phyloP scores from a whole-genome alignment of 2,329 filamentous ascomycete genomes.

The Colletotrichum sp. region DNA sequence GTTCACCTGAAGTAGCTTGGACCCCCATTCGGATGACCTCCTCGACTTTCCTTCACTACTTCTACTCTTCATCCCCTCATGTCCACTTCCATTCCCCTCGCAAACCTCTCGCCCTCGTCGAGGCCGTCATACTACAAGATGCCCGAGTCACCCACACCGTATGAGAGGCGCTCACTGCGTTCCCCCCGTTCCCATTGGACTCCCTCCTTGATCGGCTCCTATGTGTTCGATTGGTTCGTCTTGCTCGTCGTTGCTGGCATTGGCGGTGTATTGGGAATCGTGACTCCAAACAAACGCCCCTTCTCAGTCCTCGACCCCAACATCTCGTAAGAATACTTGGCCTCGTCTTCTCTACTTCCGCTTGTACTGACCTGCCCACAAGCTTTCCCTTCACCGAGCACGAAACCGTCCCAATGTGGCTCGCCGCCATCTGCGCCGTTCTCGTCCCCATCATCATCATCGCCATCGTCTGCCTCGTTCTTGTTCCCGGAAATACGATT shows the following conservation, averaged over 20 bases:
- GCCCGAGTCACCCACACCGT: constrained; percentile 34
- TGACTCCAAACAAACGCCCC: constrained; percentile 69
- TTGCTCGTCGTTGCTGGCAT: constrained; percentile 64
- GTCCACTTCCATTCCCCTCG: constrained; percentile 22
- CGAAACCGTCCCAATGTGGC: constrained; percentile 73
- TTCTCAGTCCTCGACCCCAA: constrained; percentile 75
- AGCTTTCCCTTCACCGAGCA: constrained; percentile 73
- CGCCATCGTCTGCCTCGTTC: constrained; percentile 67
- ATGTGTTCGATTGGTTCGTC: constrained; percentile 77
- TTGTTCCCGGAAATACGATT: constrained; percentile 76
- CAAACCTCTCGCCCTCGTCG: constrained; percentile 13
- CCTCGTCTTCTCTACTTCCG: background rate
- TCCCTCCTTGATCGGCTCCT: constrained; percentile 58
- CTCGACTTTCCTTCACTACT: background rate
- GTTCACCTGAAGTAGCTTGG: constrained; percentile 18
- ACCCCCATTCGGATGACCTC: constrained; percentile 4
- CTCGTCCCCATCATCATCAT: constrained; percentile 72
- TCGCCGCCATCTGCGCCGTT: constrained; percentile 69
- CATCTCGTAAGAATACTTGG: constrained; percentile 65
- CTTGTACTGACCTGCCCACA: constrained; percentile 4
- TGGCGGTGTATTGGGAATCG: constrained; percentile 62
- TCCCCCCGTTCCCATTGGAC: constrained; percentile 16
- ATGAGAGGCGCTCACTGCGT: constrained; percentile 6
- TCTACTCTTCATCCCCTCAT: constrained; percentile 12
- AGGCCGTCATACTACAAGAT: constrained; percentile 23